phyloP scores from a whole-genome alignment of 2,329 filamentous ascomycete species.

The Neonectria ditissima region DNA sequence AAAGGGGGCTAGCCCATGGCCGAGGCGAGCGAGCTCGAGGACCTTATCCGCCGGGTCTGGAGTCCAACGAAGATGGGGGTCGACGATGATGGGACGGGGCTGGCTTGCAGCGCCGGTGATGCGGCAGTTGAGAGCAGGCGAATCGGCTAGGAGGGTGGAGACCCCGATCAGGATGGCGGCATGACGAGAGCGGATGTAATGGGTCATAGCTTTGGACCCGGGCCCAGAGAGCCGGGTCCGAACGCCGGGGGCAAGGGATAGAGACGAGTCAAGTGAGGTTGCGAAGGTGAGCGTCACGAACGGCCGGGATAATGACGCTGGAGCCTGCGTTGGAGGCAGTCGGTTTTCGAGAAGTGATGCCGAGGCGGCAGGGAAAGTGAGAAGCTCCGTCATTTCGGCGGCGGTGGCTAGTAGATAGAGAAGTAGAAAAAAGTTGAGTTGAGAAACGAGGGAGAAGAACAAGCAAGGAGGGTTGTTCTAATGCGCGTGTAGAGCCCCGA shows the following conservation, averaged over 20 bases:
- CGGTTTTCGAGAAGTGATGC: slow-evolving; percentile 50
- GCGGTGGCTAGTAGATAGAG: not conserved
- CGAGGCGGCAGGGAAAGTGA: slow-evolving; percentile 49
- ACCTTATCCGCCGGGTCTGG: slow-evolving; percentile 72
- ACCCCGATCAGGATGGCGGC: slow-evolving; percentile 88
- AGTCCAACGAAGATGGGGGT: slow-evolving; percentile 81
- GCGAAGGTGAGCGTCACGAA: slow-evolving; percentile 90
- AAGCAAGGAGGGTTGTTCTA: not conserved
- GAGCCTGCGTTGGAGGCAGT: slow-evolving; percentile 43
- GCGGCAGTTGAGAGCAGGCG: slow-evolving; percentile 87
- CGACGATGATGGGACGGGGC: slow-evolving; percentile 84
- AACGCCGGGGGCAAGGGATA: slow-evolving; percentile 81
- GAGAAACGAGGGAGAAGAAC: not conserved
- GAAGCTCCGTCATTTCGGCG: slow-evolving; percentile 49
- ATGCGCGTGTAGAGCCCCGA: slow-evolving; percentile 11
- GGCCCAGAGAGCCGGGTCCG: slow-evolving; percentile 87
- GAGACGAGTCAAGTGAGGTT: slow-evolving; percentile 85
- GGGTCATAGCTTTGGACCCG: slow-evolving; percentile 90
- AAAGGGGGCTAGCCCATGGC: slow-evolving; percentile 79
- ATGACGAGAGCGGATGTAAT: slow-evolving; percentile 85
- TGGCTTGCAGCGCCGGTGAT: slow-evolving; percentile 73
- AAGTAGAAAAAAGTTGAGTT: not conserved
- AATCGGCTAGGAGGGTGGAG: slow-evolving; percentile 85
- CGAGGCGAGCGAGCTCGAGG: slow-evolving; percentile 70
- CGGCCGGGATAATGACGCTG: slow-evolving; percentile 43